Evolutionary conservation across 164 flowering plant genomes (phyloP).

Genomic region (Annona cherimola): DNA sequence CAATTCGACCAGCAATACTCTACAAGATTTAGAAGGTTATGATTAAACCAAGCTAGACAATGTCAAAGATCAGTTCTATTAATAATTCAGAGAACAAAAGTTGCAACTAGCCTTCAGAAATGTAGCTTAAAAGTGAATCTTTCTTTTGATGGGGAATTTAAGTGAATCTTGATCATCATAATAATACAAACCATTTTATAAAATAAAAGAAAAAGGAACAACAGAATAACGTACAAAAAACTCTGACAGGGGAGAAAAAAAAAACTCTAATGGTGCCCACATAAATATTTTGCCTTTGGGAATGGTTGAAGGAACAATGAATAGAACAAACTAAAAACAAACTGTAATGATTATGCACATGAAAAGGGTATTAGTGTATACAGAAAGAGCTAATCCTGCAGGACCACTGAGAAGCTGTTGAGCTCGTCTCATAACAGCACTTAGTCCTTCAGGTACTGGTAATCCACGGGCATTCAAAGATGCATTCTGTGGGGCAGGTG

Average conservation of each 20-base stretch:
- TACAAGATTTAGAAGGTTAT: slow-evolving; percentile 51
- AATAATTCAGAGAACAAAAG: background rate
- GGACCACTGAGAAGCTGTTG: slow-evolving; percentile 61
- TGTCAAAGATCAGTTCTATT: background rate
- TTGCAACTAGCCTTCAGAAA: background rate
- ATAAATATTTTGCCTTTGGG: background rate
- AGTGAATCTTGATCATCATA: too few species aligned
- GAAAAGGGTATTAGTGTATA: slow-evolving; percentile 4
- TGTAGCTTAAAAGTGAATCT: too few species aligned
- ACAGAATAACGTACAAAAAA: too few species aligned
- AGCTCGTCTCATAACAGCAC: slow-evolving; percentile 52
- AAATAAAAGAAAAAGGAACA: background rate
- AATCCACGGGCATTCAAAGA: slow-evolving; percentile 42
- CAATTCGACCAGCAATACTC: slow-evolving; percentile 78
- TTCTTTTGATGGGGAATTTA: too few species aligned
- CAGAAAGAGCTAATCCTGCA: slow-evolving; percentile 51
- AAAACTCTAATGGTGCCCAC: background rate
- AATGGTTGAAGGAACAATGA: background rate
- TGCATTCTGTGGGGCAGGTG: slow-evolving; percentile 39
- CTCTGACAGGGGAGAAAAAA: background rate
- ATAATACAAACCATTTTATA: too few species aligned
- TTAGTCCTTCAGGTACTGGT: slow-evolving; percentile 69
- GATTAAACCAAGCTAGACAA: slow-evolving; percentile 2
- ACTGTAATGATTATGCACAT: background rate
- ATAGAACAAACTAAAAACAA: background rate